A percentile compares a stretch with the other conserved stretches of the same genome.
Evolutionary conservation across 306 rosid species (phyloP).

Genomic region (Citrullus amarus): DNA sequence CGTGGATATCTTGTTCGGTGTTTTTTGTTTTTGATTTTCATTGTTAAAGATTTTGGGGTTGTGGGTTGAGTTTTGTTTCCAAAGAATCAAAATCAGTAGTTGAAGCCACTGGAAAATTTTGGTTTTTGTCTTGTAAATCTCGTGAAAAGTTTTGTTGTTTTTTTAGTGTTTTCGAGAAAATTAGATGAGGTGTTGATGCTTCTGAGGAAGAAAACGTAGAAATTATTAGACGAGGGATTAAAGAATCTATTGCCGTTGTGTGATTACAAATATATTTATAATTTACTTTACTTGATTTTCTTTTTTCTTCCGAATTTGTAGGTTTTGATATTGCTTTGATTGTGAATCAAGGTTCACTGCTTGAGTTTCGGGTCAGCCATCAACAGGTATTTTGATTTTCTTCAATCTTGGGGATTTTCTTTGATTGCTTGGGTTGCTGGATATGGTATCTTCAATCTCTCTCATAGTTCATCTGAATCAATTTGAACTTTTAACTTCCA

Average conservation of each 20-base stretch:
- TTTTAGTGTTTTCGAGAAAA: background rate
- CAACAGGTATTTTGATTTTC: constrained; percentile 13
- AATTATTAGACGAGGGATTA: background rate
- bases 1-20: constrained; percentile 23
- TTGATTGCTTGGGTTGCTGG: constrained; percentile 22
- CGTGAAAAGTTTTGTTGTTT: background rate
- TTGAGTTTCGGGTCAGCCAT: constrained; percentile 24
- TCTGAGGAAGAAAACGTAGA: background rate
- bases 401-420: constrained; percentile 20
- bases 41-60: background rate
- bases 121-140: background rate
- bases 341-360: constrained; percentile 12
- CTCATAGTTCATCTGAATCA: constrained; percentile 21
- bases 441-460: constrained; percentile 17
- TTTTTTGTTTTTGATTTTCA: constrained; percentile 6
- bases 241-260: background rate
- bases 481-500: constrained; percentile 21
- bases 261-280: constrained; percentile 8
- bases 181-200: background rate
- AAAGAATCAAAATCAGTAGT: background rate
- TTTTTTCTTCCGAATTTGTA: constrained; percentile 1
- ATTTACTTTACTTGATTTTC: constrained; percentile 8
- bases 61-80: constrained; percentile 3
- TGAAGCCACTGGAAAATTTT: background rate
- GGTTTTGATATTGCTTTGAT: constrained; percentile 18